Base-by-base conservation (phyloP, 257 asterid species). In the Asclepias syriaca region DNA sequence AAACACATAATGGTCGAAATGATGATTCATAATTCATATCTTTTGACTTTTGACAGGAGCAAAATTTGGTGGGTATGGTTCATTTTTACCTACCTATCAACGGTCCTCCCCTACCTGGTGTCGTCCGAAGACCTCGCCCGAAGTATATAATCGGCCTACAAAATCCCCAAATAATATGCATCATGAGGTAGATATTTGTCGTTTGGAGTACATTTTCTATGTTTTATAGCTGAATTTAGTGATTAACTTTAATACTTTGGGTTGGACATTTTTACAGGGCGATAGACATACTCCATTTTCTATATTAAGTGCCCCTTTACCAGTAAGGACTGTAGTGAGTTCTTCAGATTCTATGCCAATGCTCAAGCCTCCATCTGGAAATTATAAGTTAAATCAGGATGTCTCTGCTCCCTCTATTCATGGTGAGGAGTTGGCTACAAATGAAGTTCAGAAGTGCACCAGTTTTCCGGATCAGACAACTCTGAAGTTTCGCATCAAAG, bases 31-130 rank as follows among this genome's bases (percentile, higher is more conserved):
- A 60, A 65, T 76, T 77, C 84, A 64, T 75, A 77, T 87, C 70
- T 71, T 65, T 73, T 72, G 60, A 72, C 70, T 71, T 65, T 73
- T 72, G 60, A 72, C 87, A 95, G 99, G 99, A 75, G 87, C 99
- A 37, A 95, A 91, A 86, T 95, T 80, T 83, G 99, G 99, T 19
- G 95, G 92, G 76, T 95, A 92, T 77, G 99, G 99, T 80, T 92
- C 99, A 37, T 95, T 95, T 86, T 87, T 95, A 72, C 99, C 98
- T 69, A 77, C 95, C 67, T 79, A 87, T 81, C 96, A 85, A 78
- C 87, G 95, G 68, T 89, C 97, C 55, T 89, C 97, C 55, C 98
- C 99, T 29, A 83, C 91, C 63, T 79, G 84, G 88, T 81, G 95
- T 57, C 92, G 79, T 65, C 70, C 87, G 24, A 85, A 74, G 86